A percentile compares a stretch with the other conserved stretches of the same genome.
Conservation (phyloP, 495 filamentous ascomycete species). For the Rusavskia elegans region DNA sequence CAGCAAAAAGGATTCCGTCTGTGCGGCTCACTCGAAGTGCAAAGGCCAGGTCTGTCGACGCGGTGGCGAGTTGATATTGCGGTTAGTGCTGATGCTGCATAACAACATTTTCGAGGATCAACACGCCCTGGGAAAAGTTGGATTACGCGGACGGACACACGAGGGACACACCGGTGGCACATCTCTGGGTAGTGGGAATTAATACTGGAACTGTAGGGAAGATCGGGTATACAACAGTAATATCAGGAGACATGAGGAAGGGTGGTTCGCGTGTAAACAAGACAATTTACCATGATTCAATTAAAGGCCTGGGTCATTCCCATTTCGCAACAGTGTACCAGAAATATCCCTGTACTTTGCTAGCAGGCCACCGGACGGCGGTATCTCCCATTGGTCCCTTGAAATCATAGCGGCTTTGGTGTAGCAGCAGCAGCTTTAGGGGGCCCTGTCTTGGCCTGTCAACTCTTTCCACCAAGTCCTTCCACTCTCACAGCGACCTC, state of each 20-base stretch:
- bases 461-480: background rate
- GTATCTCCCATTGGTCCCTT: background rate
- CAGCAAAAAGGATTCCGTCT: background rate
- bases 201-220: no score
- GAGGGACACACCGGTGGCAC: no score
- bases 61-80: background rate
- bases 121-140: background rate
- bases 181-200: no score
- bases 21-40: constrained; percentile 1
- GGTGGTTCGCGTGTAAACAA: no score
- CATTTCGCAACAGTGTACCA: no score
- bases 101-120: background rate
- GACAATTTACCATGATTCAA: no score
- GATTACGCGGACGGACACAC: no score
- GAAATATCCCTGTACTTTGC: background rate
- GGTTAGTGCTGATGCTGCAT: background rate
- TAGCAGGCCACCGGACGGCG: background rate
- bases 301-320: no score
- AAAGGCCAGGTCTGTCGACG: background rate
- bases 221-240: no score
- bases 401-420: background rate
- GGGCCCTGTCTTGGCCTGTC: background rate
- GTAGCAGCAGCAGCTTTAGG: background rate
- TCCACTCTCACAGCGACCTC: background rate
- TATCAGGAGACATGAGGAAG: no score